Evolutionary conservation across 2,329 filamentous ascomycete species (phyloP), one percentile per base, ranked within the genome.

Genomic region (Cyphellophora europaea): DNA sequence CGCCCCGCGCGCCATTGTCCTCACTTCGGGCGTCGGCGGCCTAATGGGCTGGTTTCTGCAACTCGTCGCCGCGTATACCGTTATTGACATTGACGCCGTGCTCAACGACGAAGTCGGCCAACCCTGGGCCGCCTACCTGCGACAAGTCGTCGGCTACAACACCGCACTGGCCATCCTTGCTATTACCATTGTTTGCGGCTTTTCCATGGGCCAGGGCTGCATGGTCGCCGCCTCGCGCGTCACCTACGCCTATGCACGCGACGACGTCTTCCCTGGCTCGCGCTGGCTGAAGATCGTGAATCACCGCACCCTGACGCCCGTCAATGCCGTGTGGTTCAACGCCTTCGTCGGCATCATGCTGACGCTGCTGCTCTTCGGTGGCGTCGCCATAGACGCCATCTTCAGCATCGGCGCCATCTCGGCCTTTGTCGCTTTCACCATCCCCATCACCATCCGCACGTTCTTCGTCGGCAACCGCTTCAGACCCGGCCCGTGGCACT

Each of bases 21-120:
- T 84, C 51, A 85, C 81, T 0, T 76, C 76, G 1, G 71, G 62
- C 2, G 63, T 78, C 2, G 81, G 81, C 5, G 79, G 79, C 2
- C 42, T 79, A 2, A 66, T 81, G 42, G 81, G 81, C 30, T 86
- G 79, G 74, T 74, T 81, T 46, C 58, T 86, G n/a, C 80, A 84
- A 52, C 63, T 83, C 6, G 75, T 83, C 1, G 77, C 82, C 31
- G 79, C 79, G 10, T 84, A 84, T 54, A 84, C 79, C 0, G 75
- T 83, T 18, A 64, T 74, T 30, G 72, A 79, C 49, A 78, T 84
- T 41, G 57, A 62, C 1, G 65, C 53, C 2, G 72, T 74, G 1
- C 60, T 84, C 11, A 57, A 67, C 11, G 78, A 74, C 2, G 68
- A 77, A 8, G 62, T 82, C 3, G 77, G 77, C 5, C 79, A 83